These are phyloP conservation scores for Meredithiella fracta DNA, from an alignment of 2,329 filamentous ascomycete species.

Conservation along the genomic window DNA sequence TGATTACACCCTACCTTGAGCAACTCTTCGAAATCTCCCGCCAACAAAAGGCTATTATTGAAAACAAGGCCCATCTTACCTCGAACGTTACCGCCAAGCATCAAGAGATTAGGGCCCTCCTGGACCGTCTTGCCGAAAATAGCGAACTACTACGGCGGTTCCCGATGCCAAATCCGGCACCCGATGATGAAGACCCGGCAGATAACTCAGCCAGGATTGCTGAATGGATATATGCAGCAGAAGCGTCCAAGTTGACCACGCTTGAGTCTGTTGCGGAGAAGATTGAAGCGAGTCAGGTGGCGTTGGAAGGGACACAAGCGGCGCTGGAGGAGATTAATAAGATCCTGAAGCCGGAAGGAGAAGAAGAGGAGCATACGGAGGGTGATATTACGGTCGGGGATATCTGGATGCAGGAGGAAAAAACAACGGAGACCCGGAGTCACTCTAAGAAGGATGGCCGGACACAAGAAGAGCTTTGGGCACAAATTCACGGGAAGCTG, in stretches of 20 bases:
- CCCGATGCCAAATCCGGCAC: slow-evolving; percentile 30
- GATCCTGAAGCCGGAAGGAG: slow-evolving; percentile 27
- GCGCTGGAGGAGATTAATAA: slow-evolving; percentile 32
- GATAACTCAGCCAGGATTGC: slow-evolving; percentile 26
- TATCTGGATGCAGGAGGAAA: slow-evolving; percentile 13
- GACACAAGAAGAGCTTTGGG: slow-evolving; percentile 30
- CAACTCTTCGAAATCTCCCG: slow-evolving; percentile 35
- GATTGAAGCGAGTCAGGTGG: slow-evolving; percentile 40
- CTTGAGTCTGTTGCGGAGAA: slow-evolving; percentile 42
- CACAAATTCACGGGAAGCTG: slow-evolving; percentile 34
- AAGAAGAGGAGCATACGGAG: not conserved
- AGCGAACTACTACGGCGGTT: slow-evolving; percentile 43
- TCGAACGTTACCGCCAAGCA: slow-evolving; percentile 32
- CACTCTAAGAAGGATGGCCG: slow-evolving; percentile 12
- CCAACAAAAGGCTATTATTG: slow-evolving; percentile 39
- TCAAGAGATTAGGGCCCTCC: slow-evolving; percentile 31
- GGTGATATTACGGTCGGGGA: slow-evolving; percentile 11
- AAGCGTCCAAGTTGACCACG: slow-evolving; percentile 41
- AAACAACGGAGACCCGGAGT: slow-evolving; percentile 13
- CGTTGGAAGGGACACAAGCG: slow-evolving; percentile 35
- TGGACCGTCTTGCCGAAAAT: slow-evolving; percentile 42
- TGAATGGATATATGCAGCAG: slow-evolving; percentile 43
- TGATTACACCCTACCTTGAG: slow-evolving; percentile 41
- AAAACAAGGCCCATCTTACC: slow-evolving; percentile 42
- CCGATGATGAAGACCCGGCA: slow-evolving; percentile 23